Evolutionary conservation across 2,329 filamentous ascomycete genomes (phyloP).

Genomic region (Scorias spongiosa): DNA sequence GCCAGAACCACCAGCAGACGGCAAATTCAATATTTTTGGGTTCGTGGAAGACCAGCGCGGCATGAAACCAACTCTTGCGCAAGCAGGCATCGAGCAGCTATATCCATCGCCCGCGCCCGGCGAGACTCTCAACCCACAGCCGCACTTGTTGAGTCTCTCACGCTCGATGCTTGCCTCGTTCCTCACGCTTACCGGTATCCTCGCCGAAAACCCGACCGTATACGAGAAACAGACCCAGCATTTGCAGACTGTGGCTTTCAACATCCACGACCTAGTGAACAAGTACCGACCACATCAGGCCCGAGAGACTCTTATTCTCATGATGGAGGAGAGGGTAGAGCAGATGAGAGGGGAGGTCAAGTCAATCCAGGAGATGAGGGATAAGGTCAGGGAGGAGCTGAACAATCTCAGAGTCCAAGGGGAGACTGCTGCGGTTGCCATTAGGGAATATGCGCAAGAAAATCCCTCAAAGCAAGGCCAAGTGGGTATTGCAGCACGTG

Average conservation of each 20-base stretch:
- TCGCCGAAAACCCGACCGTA: conserved; percentile 48
- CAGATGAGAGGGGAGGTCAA: conserved; percentile 58
- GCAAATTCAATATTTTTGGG: conserved; percentile 63
- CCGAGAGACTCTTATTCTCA: conserved; percentile 66
- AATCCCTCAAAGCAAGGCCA: conserved; percentile 1
- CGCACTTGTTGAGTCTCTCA: conserved; percentile 53
- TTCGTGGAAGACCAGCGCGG: conserved; percentile 47
- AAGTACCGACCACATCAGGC: conserved; percentile 90
- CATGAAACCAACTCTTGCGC: conserved; percentile 50
- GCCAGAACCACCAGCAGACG: conserved; percentile 52
- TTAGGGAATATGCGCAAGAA: background rate
- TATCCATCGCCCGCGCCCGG: conserved; percentile 33
- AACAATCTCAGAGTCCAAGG: conserved; percentile 37
- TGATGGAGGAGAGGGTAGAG: conserved; percentile 77
- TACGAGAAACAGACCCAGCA: conserved; percentile 61
- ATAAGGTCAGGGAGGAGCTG: conserved; percentile 59
- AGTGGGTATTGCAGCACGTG: conserved; percentile 1
- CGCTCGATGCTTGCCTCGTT: conserved; percentile 83
- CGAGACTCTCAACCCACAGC: conserved; percentile 29
- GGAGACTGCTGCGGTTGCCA: conserved; percentile 17
- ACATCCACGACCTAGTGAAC: conserved; percentile 86
- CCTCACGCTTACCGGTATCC: conserved; percentile 61
- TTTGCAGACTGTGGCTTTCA: conserved; percentile 68
- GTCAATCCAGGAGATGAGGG: conserved; percentile 49
- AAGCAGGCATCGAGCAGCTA: conserved; percentile 57